A percentile compares a stretch with the other conserved stretches of the same genome.
Conservation (phyloP, 805 yeast species). For the Metschnikowia lachancei region DNA sequence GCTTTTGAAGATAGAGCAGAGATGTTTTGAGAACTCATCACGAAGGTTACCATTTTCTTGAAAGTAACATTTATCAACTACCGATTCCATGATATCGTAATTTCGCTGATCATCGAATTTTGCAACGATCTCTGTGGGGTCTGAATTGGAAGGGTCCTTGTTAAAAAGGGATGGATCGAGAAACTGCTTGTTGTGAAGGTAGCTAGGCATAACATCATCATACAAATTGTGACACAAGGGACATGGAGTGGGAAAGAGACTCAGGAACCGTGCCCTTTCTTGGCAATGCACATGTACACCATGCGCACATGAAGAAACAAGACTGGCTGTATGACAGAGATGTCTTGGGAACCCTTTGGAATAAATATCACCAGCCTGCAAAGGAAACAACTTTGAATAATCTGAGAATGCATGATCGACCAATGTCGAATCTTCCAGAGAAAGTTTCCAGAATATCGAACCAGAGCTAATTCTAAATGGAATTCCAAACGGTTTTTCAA, state of each 20-base stretch:
- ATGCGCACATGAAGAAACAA: constrained; percentile 43
- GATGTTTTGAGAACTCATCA: not conserved
- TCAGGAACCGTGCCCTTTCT: constrained; percentile 18
- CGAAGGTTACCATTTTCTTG: not conserved
- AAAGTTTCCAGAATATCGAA: constrained; percentile 50
- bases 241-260: constrained; percentile 47
- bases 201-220: constrained; percentile 18
- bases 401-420: constrained; percentile 23
- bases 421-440: constrained; percentile 21
- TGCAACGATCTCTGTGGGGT: not conserved
- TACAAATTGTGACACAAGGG: constrained; percentile 50
- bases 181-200: not conserved
- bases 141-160: constrained; percentile 1
- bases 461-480: constrained; percentile 50
- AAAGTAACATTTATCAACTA: not conserved
- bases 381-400: constrained; percentile 21
- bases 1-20: not conserved
- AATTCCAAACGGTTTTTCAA: constrained; percentile 52
- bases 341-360: constrained; percentile 23
- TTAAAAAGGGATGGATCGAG: not conserved
- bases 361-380: constrained; percentile 1
- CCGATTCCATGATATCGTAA: not conserved
- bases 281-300: constrained; percentile 51
- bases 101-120: not conserved
- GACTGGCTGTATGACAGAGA: not conserved